Evolutionary conservation across 2,329 filamentous ascomycete genomes (phyloP).

Genomic region (Diaporthe eres): DNA sequence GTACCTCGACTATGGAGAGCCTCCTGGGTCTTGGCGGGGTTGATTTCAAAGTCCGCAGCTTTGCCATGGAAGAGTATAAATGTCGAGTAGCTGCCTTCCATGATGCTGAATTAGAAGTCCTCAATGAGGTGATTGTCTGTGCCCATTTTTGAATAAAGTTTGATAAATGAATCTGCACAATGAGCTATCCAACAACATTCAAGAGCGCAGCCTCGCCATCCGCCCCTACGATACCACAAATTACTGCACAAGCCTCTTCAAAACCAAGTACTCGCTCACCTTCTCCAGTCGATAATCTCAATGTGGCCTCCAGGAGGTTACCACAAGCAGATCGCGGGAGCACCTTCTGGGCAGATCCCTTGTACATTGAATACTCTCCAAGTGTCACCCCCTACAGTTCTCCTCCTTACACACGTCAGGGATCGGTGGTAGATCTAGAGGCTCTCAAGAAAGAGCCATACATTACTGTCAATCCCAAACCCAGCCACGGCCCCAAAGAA

Average conservation of each 20-base stretch:
- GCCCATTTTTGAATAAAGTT: not conserved
- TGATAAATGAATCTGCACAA: not conserved
- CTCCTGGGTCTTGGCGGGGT: not conserved
- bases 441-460: not conserved
- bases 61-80: not conserved
- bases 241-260: not conserved
- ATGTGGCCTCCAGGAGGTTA: not conserved
- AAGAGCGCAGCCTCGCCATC: not conserved
- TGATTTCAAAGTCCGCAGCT: not conserved
- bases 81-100: not conserved
- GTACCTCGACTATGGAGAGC: not conserved
- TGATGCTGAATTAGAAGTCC: not conserved
- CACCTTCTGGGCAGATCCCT: not conserved
- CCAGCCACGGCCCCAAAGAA: not conserved
- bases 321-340: not conserved
- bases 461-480: not conserved
- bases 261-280: not conserved
- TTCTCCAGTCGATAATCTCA: not conserved
- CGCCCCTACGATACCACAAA: not conserved
- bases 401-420: conserved; percentile 1
- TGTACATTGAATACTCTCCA: not conserved
- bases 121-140: not conserved
- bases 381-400: not conserved
- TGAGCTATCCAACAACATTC: not conserved
- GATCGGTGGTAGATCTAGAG: not conserved